Conservation (phyloP, 768 basidiomycete species). For the Glaciozyma antarctica region DNA sequence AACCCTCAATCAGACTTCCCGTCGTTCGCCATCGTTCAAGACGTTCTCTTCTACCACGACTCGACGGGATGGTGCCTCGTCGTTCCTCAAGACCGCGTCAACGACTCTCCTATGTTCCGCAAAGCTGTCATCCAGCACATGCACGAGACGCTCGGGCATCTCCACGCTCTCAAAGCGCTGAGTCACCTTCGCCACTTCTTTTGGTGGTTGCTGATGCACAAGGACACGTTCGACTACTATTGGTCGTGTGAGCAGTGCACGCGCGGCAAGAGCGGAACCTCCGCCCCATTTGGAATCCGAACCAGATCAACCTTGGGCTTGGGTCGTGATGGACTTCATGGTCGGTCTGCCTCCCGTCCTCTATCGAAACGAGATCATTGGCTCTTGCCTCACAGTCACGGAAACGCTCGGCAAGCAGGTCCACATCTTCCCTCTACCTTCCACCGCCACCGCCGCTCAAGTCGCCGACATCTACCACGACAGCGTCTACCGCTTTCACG, state of each 20-base stretch:
- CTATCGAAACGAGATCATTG: not conserved
- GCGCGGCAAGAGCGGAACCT: constrained; percentile 38
- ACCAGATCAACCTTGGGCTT: not conserved
- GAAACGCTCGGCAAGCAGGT: not conserved
- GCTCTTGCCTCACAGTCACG: not conserved
- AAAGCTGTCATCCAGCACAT: constrained; percentile 12
- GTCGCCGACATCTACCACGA: constrained; percentile 42
- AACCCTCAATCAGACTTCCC: no score
- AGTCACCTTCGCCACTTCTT: constrained; percentile 19
- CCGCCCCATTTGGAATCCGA: not conserved
- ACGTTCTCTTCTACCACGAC: not conserved
- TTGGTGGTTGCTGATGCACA: constrained; percentile 38
- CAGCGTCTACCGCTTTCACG: constrained; percentile 42
- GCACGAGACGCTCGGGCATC: constrained; percentile 31
- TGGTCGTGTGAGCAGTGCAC: constrained; percentile 38
- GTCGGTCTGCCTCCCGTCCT: not conserved
- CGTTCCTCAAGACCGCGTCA: not conserved
- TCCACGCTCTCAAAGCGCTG: constrained; percentile 33
- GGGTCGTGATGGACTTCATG: not conserved
- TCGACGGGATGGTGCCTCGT: not conserved
- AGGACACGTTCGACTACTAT: constrained; percentile 39
- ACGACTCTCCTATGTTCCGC: not conserved
- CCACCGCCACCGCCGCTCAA: constrained; percentile 33
- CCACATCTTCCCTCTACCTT: not conserved
- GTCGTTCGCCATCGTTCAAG: no score